Evolutionary conservation across 106 monocot species (phyloP).

Genomic region (Gastrodia elata): DNA sequence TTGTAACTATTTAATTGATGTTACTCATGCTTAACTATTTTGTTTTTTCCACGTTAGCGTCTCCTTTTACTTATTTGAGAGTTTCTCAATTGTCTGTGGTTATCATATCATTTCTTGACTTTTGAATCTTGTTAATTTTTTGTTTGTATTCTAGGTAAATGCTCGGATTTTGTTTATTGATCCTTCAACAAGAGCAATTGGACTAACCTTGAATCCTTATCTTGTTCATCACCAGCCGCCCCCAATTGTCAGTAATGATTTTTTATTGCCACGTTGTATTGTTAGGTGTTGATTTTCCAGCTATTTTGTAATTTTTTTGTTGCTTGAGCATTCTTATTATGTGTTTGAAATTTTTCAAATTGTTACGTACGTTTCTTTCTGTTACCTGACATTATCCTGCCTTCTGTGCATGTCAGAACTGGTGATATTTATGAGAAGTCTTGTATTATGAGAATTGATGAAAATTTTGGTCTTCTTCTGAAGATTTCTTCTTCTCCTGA

Average conservation of each 20-base stretch:
- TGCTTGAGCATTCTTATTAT: not conserved
- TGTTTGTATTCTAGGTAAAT: constrained; percentile 51
- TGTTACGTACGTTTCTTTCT: not conserved
- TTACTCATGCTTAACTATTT: too few species aligned
- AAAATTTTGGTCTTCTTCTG: constrained; percentile 62
- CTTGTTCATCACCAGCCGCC: constrained; percentile 51
- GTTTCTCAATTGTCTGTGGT: not conserved
- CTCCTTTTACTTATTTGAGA: too few species aligned
- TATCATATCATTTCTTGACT: not conserved
- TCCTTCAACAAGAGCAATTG: constrained; percentile 82
- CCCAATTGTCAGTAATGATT: constrained; percentile 50
- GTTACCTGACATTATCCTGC: not conserved
- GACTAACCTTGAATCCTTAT: constrained; percentile 68
- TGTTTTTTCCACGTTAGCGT: too few species aligned
- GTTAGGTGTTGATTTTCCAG: not conserved
- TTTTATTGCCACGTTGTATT: not conserved
- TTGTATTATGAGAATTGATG: constrained; percentile 68
- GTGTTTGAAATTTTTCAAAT: not conserved
- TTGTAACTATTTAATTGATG: too few species aligned
- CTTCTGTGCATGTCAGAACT: constrained; percentile 43
- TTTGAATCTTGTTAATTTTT: not conserved
- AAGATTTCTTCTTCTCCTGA: constrained; percentile 63
- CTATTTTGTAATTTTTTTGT: not conserved
- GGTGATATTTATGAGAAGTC: constrained; percentile 92
- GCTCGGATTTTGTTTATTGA: constrained; percentile 93